Base-by-base conservation (phyloP, 2,329 filamentous ascomycete species). In the Trichoderma sp. region DNA sequence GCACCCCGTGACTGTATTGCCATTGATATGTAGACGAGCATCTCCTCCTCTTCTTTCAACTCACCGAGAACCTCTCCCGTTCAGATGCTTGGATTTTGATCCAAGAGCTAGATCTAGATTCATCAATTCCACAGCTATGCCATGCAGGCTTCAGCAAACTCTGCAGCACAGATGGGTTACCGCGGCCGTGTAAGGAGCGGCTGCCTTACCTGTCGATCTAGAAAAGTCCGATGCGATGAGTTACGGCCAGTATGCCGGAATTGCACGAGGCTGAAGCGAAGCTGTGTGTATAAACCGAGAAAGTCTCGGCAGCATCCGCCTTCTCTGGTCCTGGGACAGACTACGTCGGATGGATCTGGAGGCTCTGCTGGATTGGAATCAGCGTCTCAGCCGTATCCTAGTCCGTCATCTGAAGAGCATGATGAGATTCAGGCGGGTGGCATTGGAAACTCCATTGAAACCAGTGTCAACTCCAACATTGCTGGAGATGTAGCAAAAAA, bases 131-230 rank as follows among this genome's bases (percentile, higher is more conserved):
- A n/a, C 43, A 37, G n/a, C 29, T n/a, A 63, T 63, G n/a, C 29
- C 33, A 63, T 63, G 43, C 60, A 53, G 53, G 6, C 37, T 24
- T 24, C 64, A 13, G 49, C 10, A 8, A n/a, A 16, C 55, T 37
- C 49, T 31, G 55, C 27, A 35, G 37, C 7, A 27, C 64, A 68
- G 35, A 40, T n/a, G 31, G 33, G 59, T 19, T 74, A 74, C 11
- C 73, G 72, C 14, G 73, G 73, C 43, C 70, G 73, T 16, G 73
- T 74, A 24, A 68, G 72, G 8, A 74, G 68, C 47, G 73, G 72
- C 13, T 74, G 72, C 53, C 70, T 73, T 4, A 73, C 72, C 8
- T 74, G 73, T 60, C 72, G 73, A 53, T 70, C 72, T 40, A 67
- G 72, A 14, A 73, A 73, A 64, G 71, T 73, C 6, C 70, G 70